These are phyloP conservation scores for Colletotrichum australisinense DNA, from an alignment of 2,329 filamentous ascomycete species.

Conservation along the genomic window DNA sequence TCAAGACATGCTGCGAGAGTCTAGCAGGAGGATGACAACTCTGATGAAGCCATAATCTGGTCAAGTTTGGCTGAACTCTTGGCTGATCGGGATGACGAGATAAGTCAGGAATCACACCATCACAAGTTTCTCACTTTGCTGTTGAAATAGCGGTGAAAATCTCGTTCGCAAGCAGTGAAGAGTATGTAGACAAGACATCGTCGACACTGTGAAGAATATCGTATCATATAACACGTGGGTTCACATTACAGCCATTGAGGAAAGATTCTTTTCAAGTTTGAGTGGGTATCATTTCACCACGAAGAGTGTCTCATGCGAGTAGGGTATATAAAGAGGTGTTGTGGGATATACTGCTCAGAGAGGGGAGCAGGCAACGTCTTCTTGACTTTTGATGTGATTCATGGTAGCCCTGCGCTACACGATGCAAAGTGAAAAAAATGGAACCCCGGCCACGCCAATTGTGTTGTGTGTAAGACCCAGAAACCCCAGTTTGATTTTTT, in stretches of 20 bases:
- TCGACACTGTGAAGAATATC: too few species aligned
- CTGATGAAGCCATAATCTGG: too few species aligned
- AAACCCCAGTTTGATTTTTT: conserved; percentile 13
- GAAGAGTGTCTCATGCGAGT: conserved; percentile 4
- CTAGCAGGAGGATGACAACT: too few species aligned
- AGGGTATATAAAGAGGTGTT: background rate
- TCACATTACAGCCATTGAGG: background rate
- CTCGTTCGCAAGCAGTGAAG: too few species aligned
- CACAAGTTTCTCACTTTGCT: too few species aligned
- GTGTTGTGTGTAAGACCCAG: conserved; percentile 7
- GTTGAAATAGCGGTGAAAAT: too few species aligned
- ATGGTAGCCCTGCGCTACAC: conserved; percentile 10
- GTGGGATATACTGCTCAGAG: background rate
- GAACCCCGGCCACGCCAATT: conserved; percentile 15
- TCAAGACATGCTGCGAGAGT: too few species aligned
- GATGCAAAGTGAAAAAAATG: background rate
- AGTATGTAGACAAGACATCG: too few species aligned
- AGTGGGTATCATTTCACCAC: conserved; percentile 19
- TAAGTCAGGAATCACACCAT: too few species aligned
- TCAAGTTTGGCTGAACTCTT: too few species aligned
- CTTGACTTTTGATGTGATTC: conserved; percentile 20
- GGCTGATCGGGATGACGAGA: too few species aligned
- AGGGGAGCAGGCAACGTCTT: conserved; percentile 8
- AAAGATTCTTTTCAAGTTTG: background rate
- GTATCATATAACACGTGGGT: too few species aligned